These are phyloP conservation scores for Amaranthus palmeri DNA, from an alignment of 148 eudicot species.

Conservation along the genomic window DNA sequence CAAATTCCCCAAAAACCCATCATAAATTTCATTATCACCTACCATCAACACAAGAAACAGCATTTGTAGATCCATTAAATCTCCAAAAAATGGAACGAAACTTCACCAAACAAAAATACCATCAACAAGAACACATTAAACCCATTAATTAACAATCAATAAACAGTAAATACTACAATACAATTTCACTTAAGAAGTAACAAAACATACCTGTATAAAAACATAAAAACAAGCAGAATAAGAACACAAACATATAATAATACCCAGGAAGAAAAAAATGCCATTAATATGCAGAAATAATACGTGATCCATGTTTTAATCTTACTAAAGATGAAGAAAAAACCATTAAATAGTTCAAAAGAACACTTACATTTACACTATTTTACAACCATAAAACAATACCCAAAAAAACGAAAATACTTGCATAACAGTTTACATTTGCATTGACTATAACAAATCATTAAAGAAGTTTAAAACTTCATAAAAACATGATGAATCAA, in stretches of 20 bases:
- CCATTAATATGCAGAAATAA: constrained; percentile 21
- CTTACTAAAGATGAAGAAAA: constrained; percentile 1
- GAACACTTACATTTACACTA: constrained; percentile 24
- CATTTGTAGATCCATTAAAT: constrained; percentile 23
- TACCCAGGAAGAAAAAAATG: constrained; percentile 9
- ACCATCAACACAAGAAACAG: constrained; percentile 2
- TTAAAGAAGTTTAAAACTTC: constrained; percentile 5
- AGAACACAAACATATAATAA: constrained; percentile 8
- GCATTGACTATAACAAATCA: constrained; percentile 29
- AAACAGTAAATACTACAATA: not conserved
- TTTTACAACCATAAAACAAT: not conserved
- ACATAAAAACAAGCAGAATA: constrained; percentile 11
- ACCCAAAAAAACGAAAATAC: not conserved
- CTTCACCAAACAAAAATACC: constrained; percentile 4
- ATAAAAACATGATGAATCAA: constrained; percentile 25
- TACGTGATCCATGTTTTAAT: constrained; percentile 28
- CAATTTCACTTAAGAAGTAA: constrained; percentile 15
- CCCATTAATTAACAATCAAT: constrained; percentile 11
- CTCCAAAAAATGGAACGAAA: constrained; percentile 14
- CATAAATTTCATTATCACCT: constrained; percentile 10
- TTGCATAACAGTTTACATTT: constrained; percentile 7
- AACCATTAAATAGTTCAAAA: constrained; percentile 13
- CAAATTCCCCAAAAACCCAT: constrained; percentile 18
- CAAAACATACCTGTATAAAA: constrained; percentile 9
- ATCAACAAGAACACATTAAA: constrained; percentile 16